Evolutionary conservation across 164 flowering plant species (phyloP).

Genomic region (Piper longum): DNA sequence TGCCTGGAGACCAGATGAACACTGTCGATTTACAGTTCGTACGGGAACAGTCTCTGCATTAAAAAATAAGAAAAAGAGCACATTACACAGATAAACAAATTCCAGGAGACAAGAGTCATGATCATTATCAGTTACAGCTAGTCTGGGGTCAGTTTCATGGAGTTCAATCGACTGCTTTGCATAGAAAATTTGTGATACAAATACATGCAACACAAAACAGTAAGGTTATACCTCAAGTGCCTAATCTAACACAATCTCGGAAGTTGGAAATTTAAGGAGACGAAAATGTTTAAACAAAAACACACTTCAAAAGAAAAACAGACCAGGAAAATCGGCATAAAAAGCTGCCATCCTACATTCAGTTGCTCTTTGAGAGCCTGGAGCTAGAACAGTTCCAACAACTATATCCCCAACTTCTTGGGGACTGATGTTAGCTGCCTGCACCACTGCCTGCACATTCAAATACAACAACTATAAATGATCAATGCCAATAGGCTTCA

Average conservation of each 20-base stretch:
- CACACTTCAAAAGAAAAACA: background rate
- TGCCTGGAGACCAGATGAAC: slow-evolving; percentile 99
- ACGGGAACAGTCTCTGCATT: slow-evolving; percentile 76
- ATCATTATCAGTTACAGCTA: background rate
- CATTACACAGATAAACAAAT: background rate
- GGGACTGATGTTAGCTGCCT: slow-evolving; percentile 77
- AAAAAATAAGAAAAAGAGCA: background rate
- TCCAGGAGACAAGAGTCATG: too few species aligned
- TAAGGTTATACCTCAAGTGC: too few species aligned
- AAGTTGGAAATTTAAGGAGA: too few species aligned
- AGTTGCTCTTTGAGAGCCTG: slow-evolving; percentile 79
- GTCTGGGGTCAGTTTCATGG: background rate
- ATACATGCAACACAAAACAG: too few species aligned
- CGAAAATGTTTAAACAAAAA: background rate
- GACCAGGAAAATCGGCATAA: slow-evolving; percentile 99
- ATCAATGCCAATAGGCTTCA: background rate
- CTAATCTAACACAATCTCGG: too few species aligned
- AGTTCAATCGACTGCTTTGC: too few species aligned
- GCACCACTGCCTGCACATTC: slow-evolving; percentile 59
- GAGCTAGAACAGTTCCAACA: slow-evolving; percentile 87
- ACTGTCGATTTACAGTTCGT: slow-evolving; percentile 91
- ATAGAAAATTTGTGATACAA: too few species aligned
- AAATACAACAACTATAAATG: background rate
- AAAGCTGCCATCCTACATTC: slow-evolving; percentile 99
- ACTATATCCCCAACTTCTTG: slow-evolving; percentile 92